These are phyloP conservation scores for Cladophialophora exuberans DNA, from an alignment of 2,329 filamentous ascomycete genomes.

Conservation along the genomic window DNA sequence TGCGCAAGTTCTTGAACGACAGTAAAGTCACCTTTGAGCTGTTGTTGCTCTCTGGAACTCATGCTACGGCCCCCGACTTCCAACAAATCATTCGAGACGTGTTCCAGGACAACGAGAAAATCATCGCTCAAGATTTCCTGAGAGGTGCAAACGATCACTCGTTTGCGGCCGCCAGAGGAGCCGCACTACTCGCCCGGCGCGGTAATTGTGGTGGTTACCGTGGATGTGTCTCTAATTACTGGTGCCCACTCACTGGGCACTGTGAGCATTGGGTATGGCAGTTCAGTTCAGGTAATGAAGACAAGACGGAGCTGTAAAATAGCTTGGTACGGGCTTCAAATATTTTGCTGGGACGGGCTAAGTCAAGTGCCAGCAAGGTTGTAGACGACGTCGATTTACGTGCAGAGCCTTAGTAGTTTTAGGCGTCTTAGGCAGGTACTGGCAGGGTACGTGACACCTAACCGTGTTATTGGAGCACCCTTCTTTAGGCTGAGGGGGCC, in stretches of 20 bases:
- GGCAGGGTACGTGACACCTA: too few species aligned
- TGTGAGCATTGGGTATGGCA: conserved; percentile 12
- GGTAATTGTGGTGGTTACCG: background rate
- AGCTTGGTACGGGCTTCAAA: too few species aligned
- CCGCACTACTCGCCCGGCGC: conserved; percentile 4
- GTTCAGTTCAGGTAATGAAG: background rate
- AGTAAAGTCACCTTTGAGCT: conserved; percentile 9
- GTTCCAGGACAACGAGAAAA: conserved; percentile 15
- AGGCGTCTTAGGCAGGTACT: too few species aligned
- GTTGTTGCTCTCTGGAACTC: conserved; percentile 8
- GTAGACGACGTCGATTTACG: too few species aligned
- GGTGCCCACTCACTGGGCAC: conserved; percentile 9
- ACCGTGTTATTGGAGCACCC: too few species aligned
- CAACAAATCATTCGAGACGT: conserved; percentile 13
- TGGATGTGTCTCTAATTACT: conserved; percentile 8
- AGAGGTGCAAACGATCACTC: conserved; percentile 7
- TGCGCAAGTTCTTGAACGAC: conserved; percentile 10
- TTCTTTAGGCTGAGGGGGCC: too few species aligned
- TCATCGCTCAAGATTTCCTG: conserved; percentile 8
- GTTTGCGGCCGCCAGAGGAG: conserved; percentile 12
- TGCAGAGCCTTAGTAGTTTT: too few species aligned
- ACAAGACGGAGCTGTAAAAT: too few species aligned
- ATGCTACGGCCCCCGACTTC: conserved; percentile 6
- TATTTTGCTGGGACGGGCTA: too few species aligned
- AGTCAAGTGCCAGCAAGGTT: too few species aligned